These are phyloP conservation scores for Pouteria campechiana DNA, from an alignment of 179 eudicot genomes.

Conservation along the genomic window DNA sequence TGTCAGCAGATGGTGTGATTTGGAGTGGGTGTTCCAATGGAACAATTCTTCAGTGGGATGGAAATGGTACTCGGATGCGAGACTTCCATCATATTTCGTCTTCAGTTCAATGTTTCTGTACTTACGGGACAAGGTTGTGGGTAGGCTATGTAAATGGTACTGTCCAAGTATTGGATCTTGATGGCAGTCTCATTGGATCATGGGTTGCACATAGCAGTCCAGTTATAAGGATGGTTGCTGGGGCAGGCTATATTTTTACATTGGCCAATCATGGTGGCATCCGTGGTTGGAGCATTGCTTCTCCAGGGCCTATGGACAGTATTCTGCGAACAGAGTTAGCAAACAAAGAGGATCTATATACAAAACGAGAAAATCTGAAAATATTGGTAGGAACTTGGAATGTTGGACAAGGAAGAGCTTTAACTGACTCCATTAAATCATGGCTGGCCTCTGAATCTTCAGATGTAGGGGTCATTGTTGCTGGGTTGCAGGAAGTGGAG, in stretches of 20 bases:
- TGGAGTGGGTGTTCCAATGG: constrained; percentile 95
- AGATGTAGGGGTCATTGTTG: constrained; percentile 83
- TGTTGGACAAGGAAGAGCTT: constrained; percentile 93
- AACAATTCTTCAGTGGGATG: constrained; percentile 79
- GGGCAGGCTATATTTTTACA: constrained; percentile 60
- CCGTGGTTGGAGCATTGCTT: constrained; percentile 82
- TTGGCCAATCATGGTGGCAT: constrained; percentile 98
- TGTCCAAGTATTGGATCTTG: constrained; percentile 72
- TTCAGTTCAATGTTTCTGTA: constrained; percentile 75
- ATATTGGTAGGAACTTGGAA: constrained; percentile 96
- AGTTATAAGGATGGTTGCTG: constrained; percentile 65
- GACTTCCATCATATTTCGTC: constrained; percentile 61
- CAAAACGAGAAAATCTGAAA: constrained; percentile 54
- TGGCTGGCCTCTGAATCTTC: constrained; percentile 71
- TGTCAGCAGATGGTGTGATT: constrained; percentile 69
- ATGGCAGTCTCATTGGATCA: constrained; percentile 64
- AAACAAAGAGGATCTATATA: constrained; percentile 50
- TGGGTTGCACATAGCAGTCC: constrained; percentile 95
- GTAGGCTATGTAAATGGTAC: constrained; percentile 90
- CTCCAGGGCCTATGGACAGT: constrained; percentile 81
- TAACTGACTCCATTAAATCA: constrained; percentile 58
- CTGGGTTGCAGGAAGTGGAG: constrained; percentile 98
- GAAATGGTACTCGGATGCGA: constrained; percentile 70
- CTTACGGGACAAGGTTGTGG: constrained; percentile 74
- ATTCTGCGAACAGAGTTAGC: constrained; percentile 55